Base-by-base conservation (phyloP, 1,284 basidiomycete species). In the Dichomitus squalens region DNA sequence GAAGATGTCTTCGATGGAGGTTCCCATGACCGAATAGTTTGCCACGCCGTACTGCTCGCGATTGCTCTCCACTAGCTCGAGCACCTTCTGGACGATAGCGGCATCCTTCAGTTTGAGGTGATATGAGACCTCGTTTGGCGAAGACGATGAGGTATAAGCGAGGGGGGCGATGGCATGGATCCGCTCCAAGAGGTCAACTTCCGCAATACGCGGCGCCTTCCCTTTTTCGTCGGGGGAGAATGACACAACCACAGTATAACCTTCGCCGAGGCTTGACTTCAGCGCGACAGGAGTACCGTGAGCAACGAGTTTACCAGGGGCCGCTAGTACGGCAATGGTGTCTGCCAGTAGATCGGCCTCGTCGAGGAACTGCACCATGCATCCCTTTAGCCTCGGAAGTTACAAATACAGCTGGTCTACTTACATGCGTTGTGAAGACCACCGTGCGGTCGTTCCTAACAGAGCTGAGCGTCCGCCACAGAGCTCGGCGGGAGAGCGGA, bases 1-100 rank as follows among this genome's bases (percentile, higher is more conserved):
- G 74, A 93, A 93, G 39, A 93, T 88, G 55, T 91, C 88, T 66
- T 93, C 91, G 49, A 93, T 87, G 5, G 88, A 85, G 1, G 90
- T 86, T 2, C 86, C 86, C 20, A 86, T 73, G 7, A 92, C 77
- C 49, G 92, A 87, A 66, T 89, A 91, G 0, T 79, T 80, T 0
- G 66, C 62, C 18, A 90, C 74, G n/a, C 29, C 20, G 9, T 39
- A n/a, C 3, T 5, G 25, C 2, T 39, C 23, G 2, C 74, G 76
- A 21, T 81, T 74, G 1, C 70, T 60, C 34, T 88, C 84, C 0
- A 92, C 70, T 0, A 82, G 56, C 33, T 79, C 74, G 16, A 92
- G 77, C 5, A 89, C 81, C 33, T 74, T 69, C 39, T 83, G 80
- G 0, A 92, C 84, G 1, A 74, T 68, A 0, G 57, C 57, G 3